Base-by-base conservation (phyloP, 139 green algal genomes). In the Astrephomene gubernaculifera region DNA sequence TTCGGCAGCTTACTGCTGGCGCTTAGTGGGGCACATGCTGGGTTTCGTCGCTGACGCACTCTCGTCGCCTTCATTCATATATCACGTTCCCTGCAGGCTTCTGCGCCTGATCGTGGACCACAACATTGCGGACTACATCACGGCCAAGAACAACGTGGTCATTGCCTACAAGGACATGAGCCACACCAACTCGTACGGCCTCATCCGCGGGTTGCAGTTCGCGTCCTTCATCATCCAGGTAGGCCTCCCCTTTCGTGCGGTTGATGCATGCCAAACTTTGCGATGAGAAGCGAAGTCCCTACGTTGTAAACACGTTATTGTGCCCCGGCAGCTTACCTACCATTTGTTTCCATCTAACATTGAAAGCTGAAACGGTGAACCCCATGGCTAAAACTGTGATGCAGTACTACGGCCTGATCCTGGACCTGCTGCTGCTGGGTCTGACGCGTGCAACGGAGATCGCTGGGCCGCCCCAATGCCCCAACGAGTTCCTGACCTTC, bases 91-190 rank as follows among this genome's bases (percentile, higher is more conserved):
- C 60, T 63, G 68, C 83, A 93, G 92, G 80, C 94, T 99, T 87
- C 95, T 99, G 90, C 96, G 97, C 10, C 93, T 99, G 53, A 97
- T 99, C 74, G 89, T 98, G 88, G 97, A 99, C 87, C 96, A 99
- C 88, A 99, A 99, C 92, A 96, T 99, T 43, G 98, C 97, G 6
- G 98, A 99, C 92, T 99, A 99, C 96, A 99, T 99, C 90, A 99
- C 96, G 2, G 87, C 89, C 79, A 96, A 96, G 88, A 96, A 96
- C 90, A 96, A 95, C 87, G 87, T 95, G 69, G 90, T 94, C 61
- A 95, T 96, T 73, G 82, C 91, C 14, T 99, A 98, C 95, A 99
- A 98, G 95, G 98, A 99, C 93, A 99, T 99, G 98, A 93, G 90
- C 33, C 98, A 99, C 92, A 99, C 96, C 81, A 99, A 99, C 93